A percentile compares a stretch with the other conserved stretches of the same genome.
phyloP scores from a whole-genome alignment of 257 asterid species.

The Plantago elongata region DNA sequence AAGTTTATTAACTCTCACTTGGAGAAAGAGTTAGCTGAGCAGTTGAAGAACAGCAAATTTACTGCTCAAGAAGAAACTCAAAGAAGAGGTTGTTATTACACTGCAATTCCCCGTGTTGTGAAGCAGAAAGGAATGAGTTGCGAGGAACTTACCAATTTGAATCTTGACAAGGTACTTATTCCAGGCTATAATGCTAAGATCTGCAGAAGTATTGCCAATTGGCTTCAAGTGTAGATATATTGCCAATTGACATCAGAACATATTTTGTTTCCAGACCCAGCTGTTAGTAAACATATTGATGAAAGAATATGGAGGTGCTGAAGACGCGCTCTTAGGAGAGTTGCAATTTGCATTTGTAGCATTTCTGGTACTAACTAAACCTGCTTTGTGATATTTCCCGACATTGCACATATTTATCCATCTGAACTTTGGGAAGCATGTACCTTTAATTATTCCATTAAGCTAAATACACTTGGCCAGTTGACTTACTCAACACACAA shows the following conservation, averaged over 20 bases:
- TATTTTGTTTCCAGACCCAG: constrained; percentile 46
- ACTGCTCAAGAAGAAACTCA: constrained; percentile 38
- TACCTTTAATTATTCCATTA: constrained; percentile 1
- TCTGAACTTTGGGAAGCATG: background rate
- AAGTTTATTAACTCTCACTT: constrained; percentile 45
- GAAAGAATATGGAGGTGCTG: constrained; percentile 65
- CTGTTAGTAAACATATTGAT: constrained; percentile 64
- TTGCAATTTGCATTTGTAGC: constrained; percentile 87
- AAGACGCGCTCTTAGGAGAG: constrained; percentile 80
- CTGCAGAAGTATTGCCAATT: constrained; percentile 9
- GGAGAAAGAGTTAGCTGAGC: constrained; percentile 70
- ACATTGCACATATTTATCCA: constrained; percentile 1
- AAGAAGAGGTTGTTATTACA: constrained; percentile 72
- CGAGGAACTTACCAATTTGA: constrained; percentile 76
- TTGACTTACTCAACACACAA: constrained; percentile 15
- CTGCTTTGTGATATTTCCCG: constrained; percentile 5
- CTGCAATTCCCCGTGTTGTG: constrained; percentile 79
- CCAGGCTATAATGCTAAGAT: constrained; percentile 1
- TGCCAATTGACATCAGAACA: constrained; percentile 19
- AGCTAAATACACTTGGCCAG: constrained; percentile 2
- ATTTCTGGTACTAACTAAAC: constrained; percentile 57
- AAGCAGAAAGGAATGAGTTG: constrained; percentile 66
- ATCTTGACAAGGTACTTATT: constrained; percentile 78
- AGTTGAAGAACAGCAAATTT: constrained; percentile 54
- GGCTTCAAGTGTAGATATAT: constrained; percentile 15